Evolutionary conservation across 768 basidiomycete genomes (phyloP).

Genomic region (Rhodosporidiobolus sp.): DNA sequence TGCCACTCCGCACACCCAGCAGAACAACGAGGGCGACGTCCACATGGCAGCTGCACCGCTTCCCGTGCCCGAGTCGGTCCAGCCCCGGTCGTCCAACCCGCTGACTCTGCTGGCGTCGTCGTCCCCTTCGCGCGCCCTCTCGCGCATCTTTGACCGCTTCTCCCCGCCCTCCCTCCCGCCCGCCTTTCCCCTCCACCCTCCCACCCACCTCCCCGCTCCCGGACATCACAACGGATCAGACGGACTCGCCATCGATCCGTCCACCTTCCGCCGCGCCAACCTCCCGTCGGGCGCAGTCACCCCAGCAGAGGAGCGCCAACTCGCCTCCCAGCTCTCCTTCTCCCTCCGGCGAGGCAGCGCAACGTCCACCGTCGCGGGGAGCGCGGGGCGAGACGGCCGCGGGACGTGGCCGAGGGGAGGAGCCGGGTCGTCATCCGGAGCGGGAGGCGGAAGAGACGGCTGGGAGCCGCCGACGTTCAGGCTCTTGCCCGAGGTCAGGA

Average conservation of each 20-base stretch:
- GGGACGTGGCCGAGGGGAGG: background rate
- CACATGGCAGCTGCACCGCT: background rate
- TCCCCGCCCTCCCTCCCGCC: conserved; percentile 16
- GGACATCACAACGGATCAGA: too few species aligned
- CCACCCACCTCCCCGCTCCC: background rate
- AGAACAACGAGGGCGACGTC: background rate
- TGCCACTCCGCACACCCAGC: too few species aligned
- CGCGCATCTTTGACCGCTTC: conserved; percentile 33
- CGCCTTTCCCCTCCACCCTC: conserved; percentile 14
- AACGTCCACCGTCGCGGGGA: background rate
- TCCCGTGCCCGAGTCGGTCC: background rate
- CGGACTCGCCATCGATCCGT: background rate
- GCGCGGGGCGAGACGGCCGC: background rate
- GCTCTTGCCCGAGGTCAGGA: conserved; percentile 4
- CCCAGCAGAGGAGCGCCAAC: conserved; percentile 18
- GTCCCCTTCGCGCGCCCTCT: conserved; percentile 18
- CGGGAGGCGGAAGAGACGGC: background rate
- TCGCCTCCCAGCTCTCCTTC: conserved; percentile 29
- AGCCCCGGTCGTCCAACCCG: background rate
- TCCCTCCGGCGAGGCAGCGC: background rate
- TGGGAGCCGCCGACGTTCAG: conserved; percentile 17
- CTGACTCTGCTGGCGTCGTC: conserved; percentile 13
- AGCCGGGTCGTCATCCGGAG: background rate
- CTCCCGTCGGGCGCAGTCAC: background rate
- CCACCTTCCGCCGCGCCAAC: background rate